Evolutionary conservation across 768 basidiomycete genomes (phyloP), one percentile per base, ranked within the genome.

Genomic region (Suillus bovinus): DNA sequence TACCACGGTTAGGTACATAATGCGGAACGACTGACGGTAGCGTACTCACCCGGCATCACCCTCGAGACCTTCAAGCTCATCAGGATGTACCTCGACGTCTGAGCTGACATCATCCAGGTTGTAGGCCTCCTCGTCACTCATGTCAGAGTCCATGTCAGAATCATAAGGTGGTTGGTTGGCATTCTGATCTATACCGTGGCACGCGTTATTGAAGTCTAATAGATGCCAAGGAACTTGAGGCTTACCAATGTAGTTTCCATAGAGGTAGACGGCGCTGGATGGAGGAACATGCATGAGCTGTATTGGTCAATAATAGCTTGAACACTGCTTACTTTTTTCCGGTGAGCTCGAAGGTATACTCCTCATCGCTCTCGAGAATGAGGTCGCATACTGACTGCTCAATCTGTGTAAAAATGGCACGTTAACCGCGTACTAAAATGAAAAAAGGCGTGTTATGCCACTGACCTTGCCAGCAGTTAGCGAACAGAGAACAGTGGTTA

Each of bases 211-310:
- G 54, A 55, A 64, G 24, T 24, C 58, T 29, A 31, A 38, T 20
- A 60, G 17, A 20, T 3, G 5, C 47, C 38, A 20, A 16, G 24
- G 60, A 39, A 59, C 57, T 58, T 39, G 42, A 41, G 52, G 63
- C 80, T 50, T 74, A 90, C 90, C 85, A 72, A 95, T 84, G 75
- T 93, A 94, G 76, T 94, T 93, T 60, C 94, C 93, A 65, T 88
- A 86, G 64, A 95, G 76, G 76, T 93, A 86, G 55, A 94, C 81
- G 55, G 88, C 78, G 73, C 89, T 92, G 60, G 8, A 59, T 60
- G 31, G 31, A 16, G 34, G 22, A 29, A 24, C 62, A 53, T 39
- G 61, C 52, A 49, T 62, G 24, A 46, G 5, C 34, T 17, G 22
- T 22, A 47, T 36, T 50, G 20, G 17, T 34, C 53, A 58, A 29